Evolutionary conservation across 768 basidiomycete species (phyloP).

Genomic region (Suillus americanus): DNA sequence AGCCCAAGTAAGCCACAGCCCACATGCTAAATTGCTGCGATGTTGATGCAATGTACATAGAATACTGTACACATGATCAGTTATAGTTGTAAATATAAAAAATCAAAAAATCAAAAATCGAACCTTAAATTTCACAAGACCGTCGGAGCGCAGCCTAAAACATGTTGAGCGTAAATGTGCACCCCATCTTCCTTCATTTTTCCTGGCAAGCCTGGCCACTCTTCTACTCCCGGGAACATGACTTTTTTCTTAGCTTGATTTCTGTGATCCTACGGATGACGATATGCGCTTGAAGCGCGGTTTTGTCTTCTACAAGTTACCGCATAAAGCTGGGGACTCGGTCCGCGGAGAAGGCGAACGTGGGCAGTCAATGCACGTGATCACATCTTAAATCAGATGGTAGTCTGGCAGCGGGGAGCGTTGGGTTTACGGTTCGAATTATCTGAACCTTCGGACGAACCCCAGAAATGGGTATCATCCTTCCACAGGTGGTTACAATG

Average conservation of each 20-base stretch:
- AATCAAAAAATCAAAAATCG: no score
- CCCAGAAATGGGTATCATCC: conserved; percentile 82
- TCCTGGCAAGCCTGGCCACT: conserved; percentile 89
- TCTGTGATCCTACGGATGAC: conserved; percentile 65
- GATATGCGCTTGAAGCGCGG: conserved; percentile 48
- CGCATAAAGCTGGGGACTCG: conserved; percentile 83
- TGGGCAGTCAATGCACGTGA: conserved; percentile 94
- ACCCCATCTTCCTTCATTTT: conserved; percentile 80
- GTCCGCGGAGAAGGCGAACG: conserved; percentile 89
- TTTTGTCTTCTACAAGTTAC: conserved; percentile 84
- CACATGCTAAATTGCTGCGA: no score
- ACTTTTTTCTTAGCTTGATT: conserved; percentile 56
- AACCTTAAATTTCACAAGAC: no score
- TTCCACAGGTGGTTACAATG: conserved; percentile 98
- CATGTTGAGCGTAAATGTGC: no score
- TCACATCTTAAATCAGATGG: conserved; percentile 89
- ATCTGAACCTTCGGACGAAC: conserved; percentile 16
- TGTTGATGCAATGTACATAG: no score
- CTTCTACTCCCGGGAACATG: conserved; percentile 81
- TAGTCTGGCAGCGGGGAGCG: conserved; percentile 70
- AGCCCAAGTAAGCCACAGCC: no score
- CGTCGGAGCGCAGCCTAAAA: no score
- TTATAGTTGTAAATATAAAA: no score
- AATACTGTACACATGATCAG: no score
- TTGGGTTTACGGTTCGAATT: conserved; percentile 51